Base-by-base conservation (phyloP, 176 grass and related monocot genomes). In the Oryza glumipatula region DNA sequence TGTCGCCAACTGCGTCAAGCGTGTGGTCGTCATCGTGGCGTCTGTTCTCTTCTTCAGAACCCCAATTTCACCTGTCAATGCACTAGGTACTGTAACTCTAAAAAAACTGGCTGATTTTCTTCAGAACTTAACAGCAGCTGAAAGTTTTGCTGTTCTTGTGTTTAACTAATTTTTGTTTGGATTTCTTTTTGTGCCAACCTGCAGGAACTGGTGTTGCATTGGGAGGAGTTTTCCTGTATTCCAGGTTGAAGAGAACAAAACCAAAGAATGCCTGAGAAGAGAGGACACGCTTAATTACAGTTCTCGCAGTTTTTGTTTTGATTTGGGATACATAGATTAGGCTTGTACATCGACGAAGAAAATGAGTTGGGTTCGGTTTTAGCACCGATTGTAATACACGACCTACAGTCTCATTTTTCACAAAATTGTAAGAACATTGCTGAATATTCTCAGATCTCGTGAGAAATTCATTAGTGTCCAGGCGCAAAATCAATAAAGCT, bases 31-130 rank as follows among this genome's bases (percentile, higher is more conserved):
- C 9, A 92, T 94, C 82, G 89, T 79, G 22, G 61, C 92, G 8
- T 94, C 89, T 5, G 89, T 94, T 67, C 76, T 92, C 28, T 94
- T 94, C 76, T 94, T 94, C 87, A 77, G 92, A 36, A 94, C 89
- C 14, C 89, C 89, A 4, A 86, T 91, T 69, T 94, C 92, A 6
- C 86, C 89, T 65, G 70, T 94, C 30, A 92, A 94, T 58, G 87
- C 89, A 30, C 80, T 94, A n/a, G 92, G 54, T 58, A 56, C 4
- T 49, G 92, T 91, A 87, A 92, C 19, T 67, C 46, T 60, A 33
- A 61, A 46, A 56, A 36, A n/a, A 2, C 17, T 86, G 51, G 32
- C 30, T 32, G 22, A 9, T 11, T 5, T 9, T 26, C 38, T 28
- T 54, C 54, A 3, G 33, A 43, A 30, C 52, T 17, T 3, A 39